phyloP scores from a whole-genome alignment of 1,284 basidiomycete genomes.

The Leccinum fuscescens region DNA sequence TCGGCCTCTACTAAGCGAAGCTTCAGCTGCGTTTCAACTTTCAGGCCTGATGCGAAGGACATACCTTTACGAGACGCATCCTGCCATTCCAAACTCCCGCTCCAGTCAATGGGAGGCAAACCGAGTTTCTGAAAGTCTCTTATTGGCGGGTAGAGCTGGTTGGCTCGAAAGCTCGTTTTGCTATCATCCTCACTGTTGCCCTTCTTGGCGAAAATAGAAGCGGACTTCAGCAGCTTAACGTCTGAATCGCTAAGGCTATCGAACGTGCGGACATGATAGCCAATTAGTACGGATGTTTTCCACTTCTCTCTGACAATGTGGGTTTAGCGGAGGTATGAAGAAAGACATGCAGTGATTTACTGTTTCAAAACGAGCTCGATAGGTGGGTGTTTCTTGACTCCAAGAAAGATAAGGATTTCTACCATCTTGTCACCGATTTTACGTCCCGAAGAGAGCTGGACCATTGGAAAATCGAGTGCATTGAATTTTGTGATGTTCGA shows the following conservation, averaged over 20 bases:
- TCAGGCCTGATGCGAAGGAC: neutral
- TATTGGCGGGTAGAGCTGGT: slow-evolving; percentile 80
- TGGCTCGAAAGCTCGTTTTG: slow-evolving; percentile 48
- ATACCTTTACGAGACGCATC: slow-evolving; percentile 18
- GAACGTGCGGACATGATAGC: slow-evolving; percentile 78
- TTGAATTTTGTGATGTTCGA: neutral
- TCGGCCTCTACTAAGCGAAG: neutral
- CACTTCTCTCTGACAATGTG: slow-evolving; percentile 62
- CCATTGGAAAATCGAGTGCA: slow-evolving; percentile 54
- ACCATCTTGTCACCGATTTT: slow-evolving; percentile 43
- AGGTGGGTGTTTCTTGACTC: slow-evolving; percentile 73
- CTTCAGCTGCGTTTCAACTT: slow-evolving; percentile 5
- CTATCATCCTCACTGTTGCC: neutral
- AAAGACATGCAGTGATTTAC: too few species aligned
- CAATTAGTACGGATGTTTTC: slow-evolving; percentile 69
- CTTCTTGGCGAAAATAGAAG: slow-evolving; percentile 64
- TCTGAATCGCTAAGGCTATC: slow-evolving; percentile 27
- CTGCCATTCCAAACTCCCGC: slow-evolving; percentile 67
- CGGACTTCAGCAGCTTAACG: slow-evolving; percentile 50
- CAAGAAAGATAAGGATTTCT: slow-evolving; percentile 69
- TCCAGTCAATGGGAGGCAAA: slow-evolving; percentile 80
- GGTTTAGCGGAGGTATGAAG: neutral
- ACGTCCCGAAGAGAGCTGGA: slow-evolving; percentile 63
- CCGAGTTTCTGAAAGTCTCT: slow-evolving; percentile 69
- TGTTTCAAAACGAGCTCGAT: too few species aligned